phyloP scores from a whole-genome alignment of 345 rosid species.

The Turritis glabra region DNA sequence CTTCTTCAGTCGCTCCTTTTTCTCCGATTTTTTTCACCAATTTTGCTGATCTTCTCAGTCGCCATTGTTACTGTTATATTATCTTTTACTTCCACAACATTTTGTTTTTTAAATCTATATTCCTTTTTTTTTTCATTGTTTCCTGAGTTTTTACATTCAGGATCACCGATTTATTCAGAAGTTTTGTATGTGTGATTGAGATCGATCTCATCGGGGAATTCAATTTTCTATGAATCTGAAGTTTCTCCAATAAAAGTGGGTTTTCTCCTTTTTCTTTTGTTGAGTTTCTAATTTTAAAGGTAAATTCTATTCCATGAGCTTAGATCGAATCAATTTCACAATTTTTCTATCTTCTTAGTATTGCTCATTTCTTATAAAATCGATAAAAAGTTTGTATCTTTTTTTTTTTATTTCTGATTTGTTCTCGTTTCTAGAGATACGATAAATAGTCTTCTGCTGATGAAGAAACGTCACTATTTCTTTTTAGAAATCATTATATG shows the following conservation, averaged over 20 bases:
- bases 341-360: neutral
- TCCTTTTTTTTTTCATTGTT: slow-evolving; percentile 2
- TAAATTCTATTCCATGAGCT: slow-evolving; percentile 3
- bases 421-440: neutral
- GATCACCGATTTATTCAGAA: slow-evolving; percentile 2
- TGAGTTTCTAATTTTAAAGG: slow-evolving; percentile 16
- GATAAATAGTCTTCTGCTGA: slow-evolving; percentile 9
- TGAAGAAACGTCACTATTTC: neutral
- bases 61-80: slow-evolving; percentile 25
- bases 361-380: neutral
- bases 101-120: neutral
- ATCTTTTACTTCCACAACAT: neutral
- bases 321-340: slow-evolving; percentile 24
- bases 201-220: slow-evolving; percentile 14
- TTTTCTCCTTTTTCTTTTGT: neutral
- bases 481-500: neutral
- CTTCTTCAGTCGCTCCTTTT: neutral
- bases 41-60: slow-evolving; percentile 18
- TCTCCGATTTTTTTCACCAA: slow-evolving; percentile 17
- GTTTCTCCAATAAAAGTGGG: neutral
- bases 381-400: neutral
- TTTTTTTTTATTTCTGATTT: neutral
- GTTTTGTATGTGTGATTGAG: slow-evolving; percentile 1
- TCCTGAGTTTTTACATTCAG: neutral
- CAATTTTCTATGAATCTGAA: slow-evolving; percentile 23